phyloP scores from a whole-genome alignment of 116 monocot genomes.

The Papilionanthe hybrid region DNA sequence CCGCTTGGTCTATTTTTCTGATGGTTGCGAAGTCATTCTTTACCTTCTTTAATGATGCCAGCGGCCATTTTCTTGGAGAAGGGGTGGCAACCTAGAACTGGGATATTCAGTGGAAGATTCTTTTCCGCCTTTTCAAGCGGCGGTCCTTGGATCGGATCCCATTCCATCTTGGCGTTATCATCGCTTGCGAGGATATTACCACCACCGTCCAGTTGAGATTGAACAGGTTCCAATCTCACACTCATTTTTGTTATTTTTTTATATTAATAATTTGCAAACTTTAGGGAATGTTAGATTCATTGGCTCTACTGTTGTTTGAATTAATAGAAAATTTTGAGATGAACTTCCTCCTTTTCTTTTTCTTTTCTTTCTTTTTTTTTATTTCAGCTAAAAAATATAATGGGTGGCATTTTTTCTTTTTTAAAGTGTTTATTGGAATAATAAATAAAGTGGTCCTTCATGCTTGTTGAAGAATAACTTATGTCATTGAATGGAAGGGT shows the following conservation, averaged over 20 bases:
- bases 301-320: not conserved
- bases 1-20: not conserved
- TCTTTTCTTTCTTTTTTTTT: not conserved
- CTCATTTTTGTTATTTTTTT: not conserved
- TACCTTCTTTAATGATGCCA: not conserved
- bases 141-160: not conserved
- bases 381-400: not conserved
- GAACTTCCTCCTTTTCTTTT: not conserved
- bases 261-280: not conserved
- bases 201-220: not conserved
- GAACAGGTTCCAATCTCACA: conserved; percentile 4
- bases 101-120: not conserved
- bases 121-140: not conserved
- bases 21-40: not conserved
- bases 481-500: not conserved
- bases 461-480: conserved; percentile 1
- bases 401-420: not conserved
- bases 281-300: not conserved
- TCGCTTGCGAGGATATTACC: conserved; percentile 1
- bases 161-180: not conserved
- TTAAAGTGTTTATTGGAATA: not conserved
- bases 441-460: not conserved
- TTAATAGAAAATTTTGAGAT: not conserved
- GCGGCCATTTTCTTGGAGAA: not conserved
- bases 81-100: not conserved